Evolutionary conservation across 148 eudicot species (phyloP), one percentile per base, ranked within the genome.

Genomic region (Cornus suecica): DNA sequence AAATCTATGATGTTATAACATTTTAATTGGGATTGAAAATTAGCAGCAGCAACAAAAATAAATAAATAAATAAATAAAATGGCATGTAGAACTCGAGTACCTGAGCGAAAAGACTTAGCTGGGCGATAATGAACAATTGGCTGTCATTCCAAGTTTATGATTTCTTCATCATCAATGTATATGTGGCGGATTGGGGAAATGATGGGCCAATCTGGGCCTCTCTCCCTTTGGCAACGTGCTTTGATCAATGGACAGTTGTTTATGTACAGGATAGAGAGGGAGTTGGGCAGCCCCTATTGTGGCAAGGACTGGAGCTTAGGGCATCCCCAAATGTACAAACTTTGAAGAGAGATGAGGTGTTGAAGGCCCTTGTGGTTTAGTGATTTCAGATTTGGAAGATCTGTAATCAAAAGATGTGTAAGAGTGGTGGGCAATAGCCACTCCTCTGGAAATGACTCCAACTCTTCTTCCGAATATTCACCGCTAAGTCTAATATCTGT

Each of bases 321-420:
- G 34, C 67, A 65, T 0, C 28, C 5, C 20, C 8, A 13, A 1
- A 65, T 28, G 1, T 1, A 0, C 7, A 66, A 13, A 16, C 2
- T 0, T 31, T 4, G 2, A 66, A 66, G 69, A 66, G 42, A 65
- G 34, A 1, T 6, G 16, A 65, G 67, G 67, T 10, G 67, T 65
- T 28, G 34, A 65, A 65, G 20, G 67, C 34, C 34, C 67, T 18
- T 27, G 34, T 65, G 14, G 67, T 65, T 65, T 7, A 65, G 20
- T 28, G 34, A 28, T 65, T 65, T 65, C 6, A 65, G 67, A 65
- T 65, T 65, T 65, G 32, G 22, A 13, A 65, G 32, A 10, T 13
- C 2, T 0, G 0, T 0, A 0, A 65, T 28, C 1, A 0, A 6
- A 20, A 65, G 67, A 3, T 0, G 0, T 0, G 67, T 65, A 14